These are phyloP conservation scores for Pseudozyma hubeiensis DNA, from an alignment of 1,284 basidiomycete genomes.

Conservation along the genomic window DNA sequence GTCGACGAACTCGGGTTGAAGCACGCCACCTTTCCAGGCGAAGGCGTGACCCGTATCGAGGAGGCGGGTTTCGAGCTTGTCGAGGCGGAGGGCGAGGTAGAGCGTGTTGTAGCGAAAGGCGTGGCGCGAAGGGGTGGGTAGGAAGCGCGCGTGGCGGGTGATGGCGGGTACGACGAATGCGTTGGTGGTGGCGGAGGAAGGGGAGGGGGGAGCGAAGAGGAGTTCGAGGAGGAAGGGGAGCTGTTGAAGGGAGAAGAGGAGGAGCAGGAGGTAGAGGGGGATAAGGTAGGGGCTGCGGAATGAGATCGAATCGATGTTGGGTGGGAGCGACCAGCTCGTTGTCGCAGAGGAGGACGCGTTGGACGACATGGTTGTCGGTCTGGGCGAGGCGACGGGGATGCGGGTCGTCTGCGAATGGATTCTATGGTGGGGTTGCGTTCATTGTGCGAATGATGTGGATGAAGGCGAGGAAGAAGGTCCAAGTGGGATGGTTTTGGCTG, in stretches of 20 bases:
- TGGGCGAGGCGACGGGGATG: too few species aligned
- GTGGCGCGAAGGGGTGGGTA: conserved; percentile 74
- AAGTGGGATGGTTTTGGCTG: too few species aligned
- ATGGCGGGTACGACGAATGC: conserved; percentile 43
- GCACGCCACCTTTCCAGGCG: conserved; percentile 56
- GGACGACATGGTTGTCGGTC: not conserved
- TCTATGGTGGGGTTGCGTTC: too few species aligned
- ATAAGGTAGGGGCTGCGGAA: not conserved
- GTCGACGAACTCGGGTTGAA: conserved; percentile 34
- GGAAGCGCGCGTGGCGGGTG: conserved; percentile 73
- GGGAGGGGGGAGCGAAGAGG: conserved; percentile 1
- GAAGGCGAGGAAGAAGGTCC: too few species aligned
- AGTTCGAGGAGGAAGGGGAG: conserved; percentile 29
- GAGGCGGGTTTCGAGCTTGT: conserved; percentile 73
- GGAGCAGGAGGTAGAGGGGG: conserved; percentile 22
- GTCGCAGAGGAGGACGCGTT: not conserved
- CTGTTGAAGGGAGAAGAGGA: not conserved
- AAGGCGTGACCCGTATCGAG: conserved; percentile 72
- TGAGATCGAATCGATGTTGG: not conserved
- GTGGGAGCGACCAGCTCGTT: not conserved
- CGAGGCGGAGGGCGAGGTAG: conserved; percentile 75
- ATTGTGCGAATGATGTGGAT: too few species aligned
- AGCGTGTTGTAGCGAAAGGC: conserved; percentile 77
- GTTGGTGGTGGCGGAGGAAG: conserved; percentile 4
- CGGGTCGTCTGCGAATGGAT: too few species aligned